Percentiles rank a stretch among this genome's conserved stretches.
These are phyloP conservation scores for Passalora sequoiae DNA, from an alignment of 2,329 filamentous ascomycete genomes.

Conservation along the genomic window DNA sequence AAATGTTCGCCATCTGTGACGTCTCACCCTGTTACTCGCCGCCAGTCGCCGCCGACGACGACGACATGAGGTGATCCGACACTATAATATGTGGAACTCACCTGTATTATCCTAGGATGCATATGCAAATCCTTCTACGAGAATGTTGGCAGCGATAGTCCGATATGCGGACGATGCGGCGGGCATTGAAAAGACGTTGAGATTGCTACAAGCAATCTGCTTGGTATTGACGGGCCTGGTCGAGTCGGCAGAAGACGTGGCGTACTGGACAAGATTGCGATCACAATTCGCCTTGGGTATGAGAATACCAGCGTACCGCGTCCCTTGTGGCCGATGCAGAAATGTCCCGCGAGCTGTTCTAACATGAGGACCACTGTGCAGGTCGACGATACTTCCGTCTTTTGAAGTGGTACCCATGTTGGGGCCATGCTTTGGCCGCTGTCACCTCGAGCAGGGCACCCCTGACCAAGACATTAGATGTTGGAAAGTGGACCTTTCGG, in stretches of 20 bases:
- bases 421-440: slow-evolving; percentile 11
- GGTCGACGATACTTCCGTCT: slow-evolving; percentile 61
- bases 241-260: slow-evolving; percentile 31
- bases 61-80: no score
- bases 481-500: slow-evolving; percentile 55
- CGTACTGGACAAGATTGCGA: slow-evolving; percentile 36
- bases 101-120: no score
- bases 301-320: no score
- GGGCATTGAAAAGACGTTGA: slow-evolving; percentile 58
- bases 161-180: slow-evolving; percentile 37
- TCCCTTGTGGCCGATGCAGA: no score
- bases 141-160: slow-evolving; percentile 15
- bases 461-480: slow-evolving; percentile 45
- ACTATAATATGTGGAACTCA: no score
- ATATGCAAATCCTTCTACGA: no score
- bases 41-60: no score
- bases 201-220: slow-evolving; percentile 48
- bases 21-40: no score
- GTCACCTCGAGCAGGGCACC: slow-evolving; percentile 27
- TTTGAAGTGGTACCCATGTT: slow-evolving; percentile 50
- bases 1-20: no score
- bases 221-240: slow-evolving; percentile 34
- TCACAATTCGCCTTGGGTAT: slow-evolving; percentile 42
- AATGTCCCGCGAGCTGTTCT: no score
- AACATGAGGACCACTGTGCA: slow-evolving; percentile 16